Conservation (phyloP, 441 rosid genomes). For the Gossypium gossypioides region DNA sequence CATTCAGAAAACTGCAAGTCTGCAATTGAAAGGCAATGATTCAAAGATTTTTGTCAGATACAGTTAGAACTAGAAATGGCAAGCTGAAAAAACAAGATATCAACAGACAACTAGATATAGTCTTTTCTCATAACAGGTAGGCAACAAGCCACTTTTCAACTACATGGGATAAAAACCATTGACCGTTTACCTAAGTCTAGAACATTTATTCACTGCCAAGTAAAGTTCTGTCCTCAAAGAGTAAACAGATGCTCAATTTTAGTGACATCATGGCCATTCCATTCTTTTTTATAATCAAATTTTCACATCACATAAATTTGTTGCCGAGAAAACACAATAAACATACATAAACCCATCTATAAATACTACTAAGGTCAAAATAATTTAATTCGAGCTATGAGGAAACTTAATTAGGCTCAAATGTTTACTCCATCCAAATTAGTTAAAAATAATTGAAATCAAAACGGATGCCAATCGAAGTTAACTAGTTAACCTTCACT, state of each 20-base stretch:
- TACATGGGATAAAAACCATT: neutral
- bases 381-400: neutral
- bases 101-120: neutral
- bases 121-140: neutral
- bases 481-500: neutral
- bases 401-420: neutral
- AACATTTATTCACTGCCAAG: neutral
- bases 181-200: neutral
- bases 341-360: neutral
- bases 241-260: neutral
- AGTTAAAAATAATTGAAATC: neutral
- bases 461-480: neutral
- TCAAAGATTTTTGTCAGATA: neutral
- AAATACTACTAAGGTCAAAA: neutral
- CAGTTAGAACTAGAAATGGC: neutral
- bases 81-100: neutral
- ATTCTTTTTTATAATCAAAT: neutral
- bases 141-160: neutral
- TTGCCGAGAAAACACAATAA: neutral
- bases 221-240: neutral
- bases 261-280: neutral
- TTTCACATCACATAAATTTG: neutral
- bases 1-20: conserved; percentile 32
- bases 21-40: neutral
- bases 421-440: neutral